A percentile compares a stretch with the other conserved stretches of the same genome.
Conservation (phyloP, 441 rosid genomes). For the Corymbia citriodora region DNA sequence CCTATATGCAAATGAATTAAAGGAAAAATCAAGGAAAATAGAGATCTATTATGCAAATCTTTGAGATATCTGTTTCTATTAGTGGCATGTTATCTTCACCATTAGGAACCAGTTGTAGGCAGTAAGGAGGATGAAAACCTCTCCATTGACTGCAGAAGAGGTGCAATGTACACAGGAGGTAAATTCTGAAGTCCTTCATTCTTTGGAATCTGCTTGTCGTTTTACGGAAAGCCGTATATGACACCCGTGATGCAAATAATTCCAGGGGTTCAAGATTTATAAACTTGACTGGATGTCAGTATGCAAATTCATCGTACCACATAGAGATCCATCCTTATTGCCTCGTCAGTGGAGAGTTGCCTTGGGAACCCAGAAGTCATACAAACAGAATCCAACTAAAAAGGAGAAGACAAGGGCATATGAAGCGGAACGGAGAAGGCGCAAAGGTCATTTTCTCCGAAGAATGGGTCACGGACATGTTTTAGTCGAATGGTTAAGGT, state of each 20-base stretch:
- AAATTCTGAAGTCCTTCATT: constrained; percentile 3
- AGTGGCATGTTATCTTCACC: neutral
- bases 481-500: too few species aligned
- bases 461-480: too few species aligned
- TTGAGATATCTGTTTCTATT: neutral
- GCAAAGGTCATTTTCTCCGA: constrained; percentile 6
- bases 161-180: constrained; percentile 80
- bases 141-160: constrained; percentile 72
- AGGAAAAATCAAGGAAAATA: neutral
- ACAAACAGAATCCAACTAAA: constrained; percentile 63
- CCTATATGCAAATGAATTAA: neutral
- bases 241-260: neutral
- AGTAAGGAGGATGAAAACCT: constrained; percentile 84
- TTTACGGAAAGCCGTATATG: neutral
- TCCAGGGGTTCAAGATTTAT: constrained; percentile 79
- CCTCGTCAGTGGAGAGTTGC: constrained; percentile 91
- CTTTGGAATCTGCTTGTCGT: neutral
- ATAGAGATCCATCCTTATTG: constrained; percentile 84
- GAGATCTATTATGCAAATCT: neutral
- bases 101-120: constrained; percentile 35
- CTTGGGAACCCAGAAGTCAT: constrained; percentile 90
- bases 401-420: constrained; percentile 75
- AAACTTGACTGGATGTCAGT: constrained; percentile 93
- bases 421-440: constrained; percentile 58
- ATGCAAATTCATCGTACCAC: constrained; percentile 80